Evolutionary conservation across 495 filamentous ascomycete species (phyloP), one percentile per base, ranked within the genome.

Genomic region (Massariosphaeria phaeospora): DNA sequence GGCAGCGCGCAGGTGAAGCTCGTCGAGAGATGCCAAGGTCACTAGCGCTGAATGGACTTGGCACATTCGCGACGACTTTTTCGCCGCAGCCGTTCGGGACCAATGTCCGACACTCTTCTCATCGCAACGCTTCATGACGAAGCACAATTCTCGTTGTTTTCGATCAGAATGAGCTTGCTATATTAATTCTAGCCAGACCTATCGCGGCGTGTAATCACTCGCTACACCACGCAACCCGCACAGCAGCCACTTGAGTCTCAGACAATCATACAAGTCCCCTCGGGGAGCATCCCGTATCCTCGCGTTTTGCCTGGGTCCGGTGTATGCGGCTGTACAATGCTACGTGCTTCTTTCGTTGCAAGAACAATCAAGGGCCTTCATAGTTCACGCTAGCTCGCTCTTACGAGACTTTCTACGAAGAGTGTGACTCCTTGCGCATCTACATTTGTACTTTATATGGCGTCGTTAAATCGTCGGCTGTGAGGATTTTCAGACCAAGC

Each of bases 401-500:
- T 53, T 61, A 31, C 18, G 59, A 58, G 55, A 55, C 23, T 1
- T 34, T 46, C 41, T 31, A 61, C 63, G 57, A 56, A 61, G 55
- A 60, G 59, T 67, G 65, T 65, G 65, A 67, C 65, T 67, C 65
- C 65, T 48, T 48, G 59, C 44, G 49, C 45, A 60, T 59, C 62
- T 56, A 67, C 64, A 67, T 62, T 20, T 25, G 17, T 44, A 6
- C 23, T 15, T 26, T 27, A 8, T 30, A 3, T 9, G 29, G 12
- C 24, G 26, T 2, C 20, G 29, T 27, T 38, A 4, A 38, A 15
- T 6, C 20, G 34, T 38, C 15, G 34, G 26, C 26, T 18, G n/a
- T 30, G 3, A 38, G 6, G 3, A 12, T 38, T 38, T 21, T 40
- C 13, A 40, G 18, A 21, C 38, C 18, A 40, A 21, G n/a, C n/a